A percentile compares a stretch with the other conserved stretches of the same genome.
phyloP scores from a whole-genome alignment of 441 rosid species.

The Flueggea neowawraea region DNA sequence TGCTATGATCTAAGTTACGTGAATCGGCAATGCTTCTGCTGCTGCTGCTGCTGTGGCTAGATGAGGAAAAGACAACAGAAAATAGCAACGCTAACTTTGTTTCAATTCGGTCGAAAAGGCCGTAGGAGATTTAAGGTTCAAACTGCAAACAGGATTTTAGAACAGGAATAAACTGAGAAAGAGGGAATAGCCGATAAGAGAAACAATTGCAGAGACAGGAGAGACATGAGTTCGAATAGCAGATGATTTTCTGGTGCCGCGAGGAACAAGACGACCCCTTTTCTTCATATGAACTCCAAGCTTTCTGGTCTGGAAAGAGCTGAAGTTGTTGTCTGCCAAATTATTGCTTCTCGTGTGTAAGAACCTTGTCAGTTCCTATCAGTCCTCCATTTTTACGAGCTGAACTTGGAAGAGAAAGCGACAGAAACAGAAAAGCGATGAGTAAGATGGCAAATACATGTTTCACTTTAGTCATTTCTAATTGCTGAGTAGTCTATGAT shows the following conservation, averaged over 20 bases:
- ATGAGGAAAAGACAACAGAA: too few species aligned
- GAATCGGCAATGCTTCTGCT: too few species aligned
- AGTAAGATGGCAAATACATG: background rate
- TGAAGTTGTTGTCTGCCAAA: background rate
- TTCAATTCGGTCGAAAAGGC: too few species aligned
- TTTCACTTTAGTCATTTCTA: conserved; percentile 3
- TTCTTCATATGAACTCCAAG: conserved; percentile 15
- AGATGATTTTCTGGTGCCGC: conserved; percentile 16
- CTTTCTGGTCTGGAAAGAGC: background rate
- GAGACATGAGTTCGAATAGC: conserved; percentile 8
- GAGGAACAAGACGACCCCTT: conserved; percentile 1
- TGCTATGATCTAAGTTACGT: too few species aligned
- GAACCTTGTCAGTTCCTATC: background rate
- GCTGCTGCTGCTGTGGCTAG: too few species aligned
- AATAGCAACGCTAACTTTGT: too few species aligned
- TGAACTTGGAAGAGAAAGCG: conserved; percentile 14
- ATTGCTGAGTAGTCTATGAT: background rate
- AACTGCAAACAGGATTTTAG: conserved; percentile 6
- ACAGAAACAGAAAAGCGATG: conserved; percentile 9
- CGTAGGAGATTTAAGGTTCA: too few species aligned
- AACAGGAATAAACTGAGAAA: conserved; percentile 17
- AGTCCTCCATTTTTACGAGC: conserved; percentile 3
- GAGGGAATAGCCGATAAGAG: conserved; percentile 13
- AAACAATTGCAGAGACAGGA: conserved; percentile 9
- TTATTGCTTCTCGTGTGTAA: background rate